phyloP scores from a whole-genome alignment of 345 rosid species.

The Clausena lansium region DNA sequence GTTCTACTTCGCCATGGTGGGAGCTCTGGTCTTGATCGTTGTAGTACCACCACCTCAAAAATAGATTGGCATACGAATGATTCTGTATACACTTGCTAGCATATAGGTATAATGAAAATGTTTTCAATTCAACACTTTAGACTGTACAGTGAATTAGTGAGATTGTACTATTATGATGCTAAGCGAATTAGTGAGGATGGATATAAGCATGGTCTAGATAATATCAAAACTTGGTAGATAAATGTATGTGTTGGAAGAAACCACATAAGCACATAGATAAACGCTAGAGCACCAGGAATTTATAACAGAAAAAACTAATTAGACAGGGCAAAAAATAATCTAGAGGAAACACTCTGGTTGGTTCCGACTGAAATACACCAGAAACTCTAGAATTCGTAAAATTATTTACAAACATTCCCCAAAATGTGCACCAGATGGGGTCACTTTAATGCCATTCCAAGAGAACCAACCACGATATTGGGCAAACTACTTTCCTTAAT shows the following conservation, averaged over 20 bases:
- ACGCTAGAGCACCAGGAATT: neutral
- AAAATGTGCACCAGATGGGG: neutral
- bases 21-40: conserved; percentile 21
- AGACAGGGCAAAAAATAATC: neutral
- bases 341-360: neutral
- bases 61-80: neutral
- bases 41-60: neutral
- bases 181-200: neutral
- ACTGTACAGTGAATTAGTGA: neutral
- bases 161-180: neutral
- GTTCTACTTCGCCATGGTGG: conserved; percentile 36
- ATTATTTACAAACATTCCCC: neutral
- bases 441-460: neutral
- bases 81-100: neutral
- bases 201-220: neutral
- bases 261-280: neutral
- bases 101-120: neutral
- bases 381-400: neutral
- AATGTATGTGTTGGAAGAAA: neutral
- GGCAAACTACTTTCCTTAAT: neutral
- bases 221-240: neutral
- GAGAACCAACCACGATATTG: neutral
- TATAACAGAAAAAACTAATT: neutral
- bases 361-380: neutral
- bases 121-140: neutral